These are phyloP conservation scores for Aspergillus sp. DNA, from an alignment of 2,329 filamentous ascomycete species.

Conservation along the genomic window DNA sequence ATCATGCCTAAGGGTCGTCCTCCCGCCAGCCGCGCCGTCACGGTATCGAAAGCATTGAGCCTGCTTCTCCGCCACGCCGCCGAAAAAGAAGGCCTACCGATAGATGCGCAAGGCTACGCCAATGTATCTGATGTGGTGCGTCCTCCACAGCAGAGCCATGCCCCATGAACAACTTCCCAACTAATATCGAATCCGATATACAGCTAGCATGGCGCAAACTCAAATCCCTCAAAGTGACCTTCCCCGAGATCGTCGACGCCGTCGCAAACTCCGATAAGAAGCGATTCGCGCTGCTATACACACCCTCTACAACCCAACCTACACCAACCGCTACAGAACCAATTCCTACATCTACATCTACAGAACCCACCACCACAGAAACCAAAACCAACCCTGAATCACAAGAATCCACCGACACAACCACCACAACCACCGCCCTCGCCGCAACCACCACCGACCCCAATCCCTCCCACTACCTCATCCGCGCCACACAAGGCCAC, in stretches of 20 bases:
- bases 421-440: conserved; percentile 39
- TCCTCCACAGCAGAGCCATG: neutral
- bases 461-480: conserved; percentile 71
- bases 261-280: conserved; percentile 84
- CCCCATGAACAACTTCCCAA: neutral
- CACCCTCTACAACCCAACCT: conserved; percentile 30
- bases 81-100: conserved; percentile 59
- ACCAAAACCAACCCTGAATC: neutral
- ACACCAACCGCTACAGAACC: neutral
- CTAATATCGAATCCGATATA: neutral
- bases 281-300: conserved; percentile 76
- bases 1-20: conserved; percentile 13
- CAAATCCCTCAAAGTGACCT: conserved; percentile 69
- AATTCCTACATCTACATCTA: neutral
- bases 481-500: conserved; percentile 95
- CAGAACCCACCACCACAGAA: neutral
- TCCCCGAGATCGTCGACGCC: conserved; percentile 69
- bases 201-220: conserved; percentile 63
- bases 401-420: conserved; percentile 12
- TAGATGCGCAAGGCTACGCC: conserved; percentile 62
- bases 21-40: conserved; percentile 34
- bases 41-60: conserved; percentile 46
- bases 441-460: conserved; percentile 52
- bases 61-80: conserved; percentile 63
- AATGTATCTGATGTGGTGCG: conserved; percentile 61